A percentile compares a stretch with the other conserved stretches of the same genome.
phyloP scores from a whole-genome alignment of 305 asterid species.

The Plantago coronopus region DNA sequence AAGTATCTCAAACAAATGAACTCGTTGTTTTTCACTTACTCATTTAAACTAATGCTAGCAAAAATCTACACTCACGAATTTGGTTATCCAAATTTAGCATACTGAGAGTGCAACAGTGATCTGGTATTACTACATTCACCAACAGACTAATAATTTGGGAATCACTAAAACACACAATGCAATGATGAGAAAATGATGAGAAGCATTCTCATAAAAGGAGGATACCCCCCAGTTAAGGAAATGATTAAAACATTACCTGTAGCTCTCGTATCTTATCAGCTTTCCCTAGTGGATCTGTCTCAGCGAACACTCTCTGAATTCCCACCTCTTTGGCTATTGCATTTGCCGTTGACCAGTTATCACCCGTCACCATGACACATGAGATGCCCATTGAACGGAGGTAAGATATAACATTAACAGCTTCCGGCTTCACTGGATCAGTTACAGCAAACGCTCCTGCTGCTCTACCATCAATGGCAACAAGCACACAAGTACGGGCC shows the following conservation, averaged over 20 bases:
- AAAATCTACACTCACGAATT: neutral
- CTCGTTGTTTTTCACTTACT: neutral
- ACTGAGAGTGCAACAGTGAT: neutral
- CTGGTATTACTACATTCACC: neutral
- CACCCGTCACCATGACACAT: conserved; percentile 94
- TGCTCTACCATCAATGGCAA: conserved; percentile 59
- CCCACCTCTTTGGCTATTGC: conserved; percentile 87
- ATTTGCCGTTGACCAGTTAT: conserved; percentile 94
- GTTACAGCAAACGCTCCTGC: conserved; percentile 88
- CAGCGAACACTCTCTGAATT: conserved; percentile 77
- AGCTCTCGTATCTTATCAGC: conserved; percentile 89
- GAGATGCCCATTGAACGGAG: conserved; percentile 66
- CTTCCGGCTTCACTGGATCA: conserved; percentile 91
- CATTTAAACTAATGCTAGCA: neutral
- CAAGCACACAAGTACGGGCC: conserved; percentile 87
- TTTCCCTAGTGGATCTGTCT: conserved; percentile 89
- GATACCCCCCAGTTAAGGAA: neutral
- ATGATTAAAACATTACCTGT: conserved; percentile 44
- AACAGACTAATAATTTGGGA: neutral
- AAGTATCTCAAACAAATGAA: neutral
- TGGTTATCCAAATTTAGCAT: too few species aligned
- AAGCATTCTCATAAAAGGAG: too few species aligned
- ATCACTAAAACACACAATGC: neutral
- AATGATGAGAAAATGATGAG: neutral
- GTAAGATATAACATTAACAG: conserved; percentile 58